phyloP scores from a whole-genome alignment of 2,329 filamentous ascomycete genomes.

The Colletotrichum truncatum region DNA sequence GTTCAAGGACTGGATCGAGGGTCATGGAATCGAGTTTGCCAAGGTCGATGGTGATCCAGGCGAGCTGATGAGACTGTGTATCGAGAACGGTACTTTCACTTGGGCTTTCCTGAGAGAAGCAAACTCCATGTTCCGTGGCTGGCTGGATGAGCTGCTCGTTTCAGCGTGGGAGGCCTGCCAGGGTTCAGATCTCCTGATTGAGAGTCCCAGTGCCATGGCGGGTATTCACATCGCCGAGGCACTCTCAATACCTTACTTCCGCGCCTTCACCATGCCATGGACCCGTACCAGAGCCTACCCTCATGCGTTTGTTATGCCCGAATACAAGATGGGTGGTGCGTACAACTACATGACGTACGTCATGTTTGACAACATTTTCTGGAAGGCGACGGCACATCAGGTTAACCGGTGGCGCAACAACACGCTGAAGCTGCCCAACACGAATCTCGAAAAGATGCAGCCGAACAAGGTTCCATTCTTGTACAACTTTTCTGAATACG shows the following conservation, averaged over 20 bases:
- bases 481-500: constrained; percentile 95
- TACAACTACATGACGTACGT: constrained; percentile 97
- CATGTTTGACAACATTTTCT: constrained; percentile 97
- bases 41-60: constrained; percentile 90
- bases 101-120: constrained; percentile 90
- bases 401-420: constrained; percentile 93
- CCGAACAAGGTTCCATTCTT: constrained; percentile 97
- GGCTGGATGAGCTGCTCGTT: constrained; percentile 87
- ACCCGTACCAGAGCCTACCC: constrained; percentile 94
- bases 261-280: constrained; percentile 99
- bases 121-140: constrained; percentile 87
- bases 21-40: constrained; percentile 93
- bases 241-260: constrained; percentile 91
- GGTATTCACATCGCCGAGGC: constrained; percentile 98
- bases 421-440: constrained; percentile 80
- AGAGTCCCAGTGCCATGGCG: constrained; percentile 96
- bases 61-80: constrained; percentile 94
- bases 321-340: constrained; percentile 91
- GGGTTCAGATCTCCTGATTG: constrained; percentile 88
- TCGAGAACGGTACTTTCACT: constrained; percentile 97
- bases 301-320: constrained; percentile 93
- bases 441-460: constrained; percentile 89
- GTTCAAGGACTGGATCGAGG: constrained; percentile 88
- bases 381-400: constrained; percentile 91
- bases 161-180: constrained; percentile 88